Conservation (phyloP, 768 basidiomycete genomes). For the Phanerochaete sordida region DNA sequence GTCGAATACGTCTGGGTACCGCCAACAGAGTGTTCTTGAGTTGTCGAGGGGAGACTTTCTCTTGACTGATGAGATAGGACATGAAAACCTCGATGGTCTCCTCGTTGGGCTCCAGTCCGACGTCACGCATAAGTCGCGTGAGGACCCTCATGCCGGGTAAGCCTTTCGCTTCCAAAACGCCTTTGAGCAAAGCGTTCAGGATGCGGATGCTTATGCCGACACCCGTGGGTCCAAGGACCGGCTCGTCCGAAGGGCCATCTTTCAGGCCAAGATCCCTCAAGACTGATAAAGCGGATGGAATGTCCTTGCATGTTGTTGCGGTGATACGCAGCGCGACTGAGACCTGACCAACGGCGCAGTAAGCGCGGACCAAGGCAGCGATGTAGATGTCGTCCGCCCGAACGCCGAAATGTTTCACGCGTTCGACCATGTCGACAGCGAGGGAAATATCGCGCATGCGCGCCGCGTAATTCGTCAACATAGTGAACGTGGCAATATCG, state of each 20-base stretch:
- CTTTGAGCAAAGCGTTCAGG: conserved; percentile 60
- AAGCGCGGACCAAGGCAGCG: conserved; percentile 55
- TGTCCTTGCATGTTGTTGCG: conserved; percentile 38
- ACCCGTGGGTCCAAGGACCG: conserved; percentile 12
- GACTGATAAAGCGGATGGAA: conserved; percentile 18
- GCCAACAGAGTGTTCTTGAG: conserved; percentile 46
- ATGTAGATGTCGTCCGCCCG: conserved; percentile 43
- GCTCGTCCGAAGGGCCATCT: background rate
- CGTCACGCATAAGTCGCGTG: conserved; percentile 52
- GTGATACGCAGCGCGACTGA: conserved; percentile 52
- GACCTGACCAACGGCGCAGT: conserved; percentile 43
- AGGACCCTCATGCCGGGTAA: conserved; percentile 43
- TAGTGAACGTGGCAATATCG: conserved; percentile 57
- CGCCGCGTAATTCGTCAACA: conserved; percentile 56
- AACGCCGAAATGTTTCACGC: conserved; percentile 42
- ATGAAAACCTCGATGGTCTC: conserved; percentile 56
- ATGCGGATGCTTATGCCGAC: conserved; percentile 33
- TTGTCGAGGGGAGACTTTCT: conserved; percentile 40
- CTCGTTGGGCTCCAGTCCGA: conserved; percentile 47
- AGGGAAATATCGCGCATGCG: conserved; percentile 39
- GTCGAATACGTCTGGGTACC: conserved; percentile 38
- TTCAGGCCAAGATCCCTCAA: conserved; percentile 20
- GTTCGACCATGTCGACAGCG: conserved; percentile 43
- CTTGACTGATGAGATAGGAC: conserved; percentile 42
- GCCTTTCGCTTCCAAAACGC: conserved; percentile 46